Percentiles rank a stretch among this genome's conserved stretches.
Evolutionary conservation across 75 land plant species (phyloP).

Genomic region (Cryptomeria japonica): DNA sequence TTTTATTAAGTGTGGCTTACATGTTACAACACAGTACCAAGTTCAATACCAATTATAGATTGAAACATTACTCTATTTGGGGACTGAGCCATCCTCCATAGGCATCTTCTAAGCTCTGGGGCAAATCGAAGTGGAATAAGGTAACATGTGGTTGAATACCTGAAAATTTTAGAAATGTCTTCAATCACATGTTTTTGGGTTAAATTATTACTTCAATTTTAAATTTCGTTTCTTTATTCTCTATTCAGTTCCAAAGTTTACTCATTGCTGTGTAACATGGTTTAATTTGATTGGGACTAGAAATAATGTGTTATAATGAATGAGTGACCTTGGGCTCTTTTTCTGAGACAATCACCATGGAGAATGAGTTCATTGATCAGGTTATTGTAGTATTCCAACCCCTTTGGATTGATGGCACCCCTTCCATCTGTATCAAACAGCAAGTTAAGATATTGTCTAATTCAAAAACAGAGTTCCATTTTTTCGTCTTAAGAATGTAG

Average conservation of each 20-base stretch:
- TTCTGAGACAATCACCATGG: slow-evolving; percentile 14
- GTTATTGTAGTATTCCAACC: slow-evolving; percentile 41
- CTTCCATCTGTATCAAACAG: neutral
- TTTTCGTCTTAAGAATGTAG: no score
- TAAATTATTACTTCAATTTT: neutral
- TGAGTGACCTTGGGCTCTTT: neutral
- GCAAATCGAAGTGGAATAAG: slow-evolving; percentile 53
- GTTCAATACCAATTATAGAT: neutral
- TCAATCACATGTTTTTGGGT: neutral
- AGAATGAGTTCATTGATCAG: slow-evolving; percentile 34
- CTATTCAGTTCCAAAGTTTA: neutral
- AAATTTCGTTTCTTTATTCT: no score
- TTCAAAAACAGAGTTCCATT: neutral
- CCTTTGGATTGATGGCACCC: slow-evolving; percentile 19
- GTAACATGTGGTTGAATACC: slow-evolving; percentile 77
- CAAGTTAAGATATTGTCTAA: no score
- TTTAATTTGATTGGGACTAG: neutral
- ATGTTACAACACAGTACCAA: neutral
- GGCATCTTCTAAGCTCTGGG: slow-evolving; percentile 70
- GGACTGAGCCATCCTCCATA: slow-evolving; percentile 67
- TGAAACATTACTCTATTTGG: slow-evolving; percentile 39
- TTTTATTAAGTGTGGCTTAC: neutral
- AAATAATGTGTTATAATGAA: neutral
- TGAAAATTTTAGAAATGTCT: slow-evolving; percentile 1
- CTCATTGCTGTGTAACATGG: neutral